Conservation (phyloP, 2,329 filamentous ascomycete genomes). For the Aspergillus amoenus region DNA sequence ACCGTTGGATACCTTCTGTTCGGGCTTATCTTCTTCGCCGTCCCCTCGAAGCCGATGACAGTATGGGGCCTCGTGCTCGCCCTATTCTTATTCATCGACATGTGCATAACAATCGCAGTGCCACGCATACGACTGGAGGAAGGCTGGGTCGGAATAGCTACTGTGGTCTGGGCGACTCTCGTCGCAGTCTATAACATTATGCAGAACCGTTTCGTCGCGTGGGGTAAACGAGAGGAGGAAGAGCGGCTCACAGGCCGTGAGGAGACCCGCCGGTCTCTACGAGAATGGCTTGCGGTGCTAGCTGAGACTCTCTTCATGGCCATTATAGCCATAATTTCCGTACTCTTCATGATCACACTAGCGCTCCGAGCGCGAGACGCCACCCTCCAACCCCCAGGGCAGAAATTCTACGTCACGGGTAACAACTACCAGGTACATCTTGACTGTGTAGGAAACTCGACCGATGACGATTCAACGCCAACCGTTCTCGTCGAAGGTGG, state of each 20-base stretch:
- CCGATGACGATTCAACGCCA: conserved; percentile 53
- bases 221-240: conserved; percentile 92
- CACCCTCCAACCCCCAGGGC: conserved; percentile 69
- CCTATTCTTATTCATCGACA: conserved; percentile 67
- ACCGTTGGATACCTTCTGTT: conserved; percentile 74
- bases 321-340: conserved; percentile 64
- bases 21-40: conserved; percentile 80
- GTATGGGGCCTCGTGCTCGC: conserved; percentile 69
- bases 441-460: conserved; percentile 67
- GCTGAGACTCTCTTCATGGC: conserved; percentile 70
- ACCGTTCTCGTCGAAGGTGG: conserved; percentile 86
- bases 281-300: conserved; percentile 82
- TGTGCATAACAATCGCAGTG: conserved; percentile 77
- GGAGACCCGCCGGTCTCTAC: conserved; percentile 77
- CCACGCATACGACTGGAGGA: conserved; percentile 76
- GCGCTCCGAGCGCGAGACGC: conserved; percentile 78
- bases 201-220: conserved; percentile 79
- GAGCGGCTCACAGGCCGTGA: conserved; percentile 85
- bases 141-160: conserved; percentile 85
- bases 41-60: conserved; percentile 76
- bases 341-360: conserved; percentile 77
- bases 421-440: conserved; percentile 85
- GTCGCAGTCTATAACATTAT: conserved; percentile 77
- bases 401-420: conserved; percentile 76
- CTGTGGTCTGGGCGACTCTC: conserved; percentile 77